phyloP scores from a whole-genome alignment of 1,139 yeast species.

The Arxiozyma telluris region DNA sequence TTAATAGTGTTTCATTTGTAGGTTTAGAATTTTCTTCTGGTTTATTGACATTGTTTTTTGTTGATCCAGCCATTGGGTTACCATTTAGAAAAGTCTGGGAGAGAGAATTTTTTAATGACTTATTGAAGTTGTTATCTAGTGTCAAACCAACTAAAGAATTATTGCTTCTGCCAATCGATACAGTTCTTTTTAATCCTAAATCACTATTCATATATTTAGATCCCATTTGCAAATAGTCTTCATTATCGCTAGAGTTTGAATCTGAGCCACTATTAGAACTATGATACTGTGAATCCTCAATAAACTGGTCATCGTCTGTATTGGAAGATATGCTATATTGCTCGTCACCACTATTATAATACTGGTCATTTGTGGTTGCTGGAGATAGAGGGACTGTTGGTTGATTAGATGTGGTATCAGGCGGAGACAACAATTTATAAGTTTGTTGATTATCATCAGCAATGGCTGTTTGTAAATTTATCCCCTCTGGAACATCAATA shows the following conservation, averaged over 20 bases:
- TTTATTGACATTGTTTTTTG: background rate
- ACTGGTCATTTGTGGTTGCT: background rate
- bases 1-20: background rate
- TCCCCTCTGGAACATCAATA: slow-evolving; percentile 37
- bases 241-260: slow-evolving; percentile 31
- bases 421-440: slow-evolving; percentile 1
- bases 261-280: slow-evolving; percentile 32
- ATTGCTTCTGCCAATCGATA: slow-evolving; percentile 24
- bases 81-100: slow-evolving; percentile 29
- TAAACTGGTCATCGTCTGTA: slow-evolving; percentile 11
- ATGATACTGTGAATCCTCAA: slow-evolving; percentile 34
- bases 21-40: background rate
- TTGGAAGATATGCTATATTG: slow-evolving; percentile 21
- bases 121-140: slow-evolving; percentile 5
- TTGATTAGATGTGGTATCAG: background rate
- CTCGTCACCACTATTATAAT: slow-evolving; percentile 10
- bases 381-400: background rate
- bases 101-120: slow-evolving; percentile 7
- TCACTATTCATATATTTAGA: slow-evolving; percentile 6
- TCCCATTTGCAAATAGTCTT: background rate
- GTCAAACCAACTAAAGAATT: slow-evolving; percentile 23
- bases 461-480: slow-evolving; percentile 27
- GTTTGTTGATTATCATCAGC: slow-evolving; percentile 17
- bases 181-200: slow-evolving; percentile 21
- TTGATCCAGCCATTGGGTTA: slow-evolving; percentile 10